A percentile compares a stretch with the other conserved stretches of the same genome.
Conservation (phyloP, 768 basidiomycete species). For the Suillus americanus region DNA sequence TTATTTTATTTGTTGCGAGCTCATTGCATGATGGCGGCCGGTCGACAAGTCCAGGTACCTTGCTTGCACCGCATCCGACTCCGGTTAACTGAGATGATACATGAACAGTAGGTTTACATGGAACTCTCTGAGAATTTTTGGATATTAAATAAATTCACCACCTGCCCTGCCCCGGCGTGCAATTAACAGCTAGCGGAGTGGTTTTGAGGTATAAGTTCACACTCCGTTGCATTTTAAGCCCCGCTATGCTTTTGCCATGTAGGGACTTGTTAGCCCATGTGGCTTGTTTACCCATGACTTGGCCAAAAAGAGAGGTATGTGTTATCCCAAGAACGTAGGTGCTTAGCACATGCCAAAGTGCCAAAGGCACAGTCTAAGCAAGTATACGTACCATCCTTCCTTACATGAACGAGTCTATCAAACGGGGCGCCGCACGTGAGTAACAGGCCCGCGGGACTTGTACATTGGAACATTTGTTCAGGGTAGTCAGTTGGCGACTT, state of each 20-base stretch:
- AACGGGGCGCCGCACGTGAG: constrained; percentile 4
- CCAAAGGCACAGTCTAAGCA: constrained; percentile 1
- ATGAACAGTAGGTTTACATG: background rate
- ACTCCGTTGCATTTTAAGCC: background rate
- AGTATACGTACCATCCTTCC: constrained; percentile 5
- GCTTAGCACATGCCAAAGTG: constrained; percentile 4
- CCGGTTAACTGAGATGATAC: background rate
- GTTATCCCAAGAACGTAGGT: background rate
- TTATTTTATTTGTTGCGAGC: constrained; percentile 4
- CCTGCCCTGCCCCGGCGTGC: background rate
- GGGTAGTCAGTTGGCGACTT: background rate
- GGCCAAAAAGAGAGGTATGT: constrained; percentile 1
- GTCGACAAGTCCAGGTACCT: background rate
- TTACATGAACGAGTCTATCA: constrained; percentile 3
- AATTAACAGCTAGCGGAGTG: background rate
- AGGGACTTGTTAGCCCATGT: background rate
- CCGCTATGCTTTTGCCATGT: background rate
- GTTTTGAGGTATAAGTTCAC: background rate
- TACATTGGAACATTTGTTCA: background rate
- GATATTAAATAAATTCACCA: background rate
- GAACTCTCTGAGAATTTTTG: background rate
- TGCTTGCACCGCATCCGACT: background rate
- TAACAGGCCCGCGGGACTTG: constrained; percentile 3
- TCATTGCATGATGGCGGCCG: constrained; percentile 1
- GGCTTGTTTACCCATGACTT: background rate